phyloP scores from a whole-genome alignment of 2,329 filamentous ascomycete genomes.

The Pseudocercospora cruenta region DNA sequence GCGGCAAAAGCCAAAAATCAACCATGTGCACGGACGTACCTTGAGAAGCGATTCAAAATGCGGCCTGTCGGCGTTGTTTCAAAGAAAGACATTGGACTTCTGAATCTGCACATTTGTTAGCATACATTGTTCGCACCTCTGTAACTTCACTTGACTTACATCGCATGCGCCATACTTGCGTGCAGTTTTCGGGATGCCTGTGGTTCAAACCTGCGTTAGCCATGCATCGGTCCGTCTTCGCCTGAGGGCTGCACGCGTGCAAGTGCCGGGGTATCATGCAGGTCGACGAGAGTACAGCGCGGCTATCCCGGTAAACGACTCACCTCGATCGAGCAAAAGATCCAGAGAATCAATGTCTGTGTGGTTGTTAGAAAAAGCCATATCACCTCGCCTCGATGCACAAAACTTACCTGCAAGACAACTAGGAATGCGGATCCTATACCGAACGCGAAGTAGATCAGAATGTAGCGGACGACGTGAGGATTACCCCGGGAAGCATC shows the following conservation, averaged over 20 bases:
- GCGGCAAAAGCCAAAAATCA: slow-evolving; percentile 5
- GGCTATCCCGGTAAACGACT: slow-evolving; percentile 33
- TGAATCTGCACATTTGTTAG: slow-evolving; percentile 57
- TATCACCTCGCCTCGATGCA: slow-evolving; percentile 5
- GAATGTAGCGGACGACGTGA: slow-evolving; percentile 84
- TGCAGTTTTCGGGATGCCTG: slow-evolving; percentile 93
- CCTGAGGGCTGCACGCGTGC: slow-evolving; percentile 27
- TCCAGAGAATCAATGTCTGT: slow-evolving; percentile 95
- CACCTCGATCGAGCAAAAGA: slow-evolving; percentile 98
- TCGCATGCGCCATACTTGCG: slow-evolving; percentile 59
- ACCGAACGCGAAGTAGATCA: slow-evolving; percentile 93
- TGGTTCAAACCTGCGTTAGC: slow-evolving; percentile 28
- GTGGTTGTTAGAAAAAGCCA: background rate
- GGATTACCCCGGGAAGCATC: slow-evolving; percentile 68
- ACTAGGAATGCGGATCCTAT: slow-evolving; percentile 83
- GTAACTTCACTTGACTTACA: slow-evolving; percentile 16
- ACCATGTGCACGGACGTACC: slow-evolving; percentile 43
- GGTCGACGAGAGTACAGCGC: slow-evolving; percentile 13
- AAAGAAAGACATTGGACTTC: slow-evolving; percentile 98
- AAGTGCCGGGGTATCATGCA: slow-evolving; percentile 20
- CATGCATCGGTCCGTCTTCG: slow-evolving; percentile 27
- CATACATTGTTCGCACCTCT: background rate
- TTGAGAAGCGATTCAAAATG: slow-evolving; percentile 95
- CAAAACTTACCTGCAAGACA: slow-evolving; percentile 65
- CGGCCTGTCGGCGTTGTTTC: slow-evolving; percentile 96